phyloP scores from a whole-genome alignment of 2,329 filamentous ascomycete species.

The Monosporascus ibericus region DNA sequence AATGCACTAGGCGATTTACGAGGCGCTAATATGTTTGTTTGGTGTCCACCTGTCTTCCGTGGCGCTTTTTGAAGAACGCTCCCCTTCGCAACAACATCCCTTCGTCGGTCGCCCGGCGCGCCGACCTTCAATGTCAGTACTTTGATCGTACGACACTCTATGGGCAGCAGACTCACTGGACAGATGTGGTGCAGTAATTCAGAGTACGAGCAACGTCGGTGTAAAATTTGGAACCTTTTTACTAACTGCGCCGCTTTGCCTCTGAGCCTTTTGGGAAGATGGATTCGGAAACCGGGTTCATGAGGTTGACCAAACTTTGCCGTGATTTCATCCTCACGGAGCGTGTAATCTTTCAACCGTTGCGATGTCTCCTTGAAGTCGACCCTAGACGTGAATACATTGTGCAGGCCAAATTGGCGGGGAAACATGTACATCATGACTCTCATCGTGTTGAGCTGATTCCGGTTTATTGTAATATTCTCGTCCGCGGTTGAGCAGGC shows the following conservation, averaged over 20 bases:
- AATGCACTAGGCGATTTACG: constrained; percentile 11
- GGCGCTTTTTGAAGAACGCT: constrained; percentile 2
- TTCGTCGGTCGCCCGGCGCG: constrained; percentile 5
- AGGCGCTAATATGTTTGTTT: constrained; percentile 10
- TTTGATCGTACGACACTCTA: background rate
- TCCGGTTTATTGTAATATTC: constrained; percentile 16
- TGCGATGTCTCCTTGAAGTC: constrained; percentile 62
- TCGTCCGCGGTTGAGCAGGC: background rate
- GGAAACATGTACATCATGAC: constrained; percentile 93
- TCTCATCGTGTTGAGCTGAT: constrained; percentile 54
- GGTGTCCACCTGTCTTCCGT: constrained; percentile 8
- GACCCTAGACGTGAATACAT: constrained; percentile 74
- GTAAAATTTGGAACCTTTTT: constrained; percentile 61
- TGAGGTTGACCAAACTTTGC: constrained; percentile 27
- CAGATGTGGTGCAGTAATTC: constrained; percentile 78
- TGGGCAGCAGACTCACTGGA: constrained; percentile 34
- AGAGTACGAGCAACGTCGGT: constrained; percentile 72
- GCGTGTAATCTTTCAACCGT: constrained; percentile 75
- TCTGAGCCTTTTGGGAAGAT: constrained; percentile 62
- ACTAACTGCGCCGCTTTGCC: constrained; percentile 56
- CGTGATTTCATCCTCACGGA: constrained; percentile 76
- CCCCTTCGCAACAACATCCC: constrained; percentile 3
- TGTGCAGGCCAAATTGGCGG: constrained; percentile 81
- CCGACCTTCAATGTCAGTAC: constrained; percentile 15
- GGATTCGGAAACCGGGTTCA: constrained; percentile 18